Conservation (phyloP, 2,329 filamentous ascomycete species). For the Talaromyces marneffei region DNA sequence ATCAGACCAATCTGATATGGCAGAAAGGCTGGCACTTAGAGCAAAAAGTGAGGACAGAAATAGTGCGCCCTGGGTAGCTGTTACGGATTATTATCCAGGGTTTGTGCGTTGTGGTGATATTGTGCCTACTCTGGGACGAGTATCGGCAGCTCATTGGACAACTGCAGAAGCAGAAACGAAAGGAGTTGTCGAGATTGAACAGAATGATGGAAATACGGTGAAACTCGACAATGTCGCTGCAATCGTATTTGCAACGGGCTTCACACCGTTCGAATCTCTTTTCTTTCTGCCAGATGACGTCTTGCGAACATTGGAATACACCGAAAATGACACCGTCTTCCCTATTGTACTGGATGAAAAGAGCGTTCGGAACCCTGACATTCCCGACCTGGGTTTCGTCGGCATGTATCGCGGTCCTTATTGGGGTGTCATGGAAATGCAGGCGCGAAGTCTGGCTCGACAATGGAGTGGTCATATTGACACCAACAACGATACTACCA, state of each 20-base stretch:
- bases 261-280: slow-evolving; percentile 58
- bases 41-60: slow-evolving; percentile 37
- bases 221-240: slow-evolving; percentile 56
- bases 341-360: slow-evolving; percentile 64
- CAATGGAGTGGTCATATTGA: slow-evolving; percentile 47
- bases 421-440: slow-evolving; percentile 85
- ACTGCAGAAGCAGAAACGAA: neutral
- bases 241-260: slow-evolving; percentile 71
- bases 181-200: neutral
- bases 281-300: slow-evolving; percentile 57
- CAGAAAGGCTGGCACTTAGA: slow-evolving; percentile 30
- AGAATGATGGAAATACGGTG: slow-evolving; percentile 28
- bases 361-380: slow-evolving; percentile 54
- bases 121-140: neutral
- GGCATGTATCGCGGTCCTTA: slow-evolving; percentile 80
- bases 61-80: slow-evolving; percentile 59
- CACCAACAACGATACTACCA: slow-evolving; percentile 22
- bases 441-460: slow-evolving; percentile 62
- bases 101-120: slow-evolving; percentile 60
- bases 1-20: slow-evolving; percentile 39
- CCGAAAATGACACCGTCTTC: slow-evolving; percentile 49
- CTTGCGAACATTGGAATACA: slow-evolving; percentile 53
- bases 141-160: neutral
- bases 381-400: slow-evolving; percentile 67
- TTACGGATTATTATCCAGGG: slow-evolving; percentile 67